Evolutionary conservation across 1,284 basidiomycete genomes (phyloP), one percentile per base, ranked within the genome.

Genomic region (Rhodotorula sp.): DNA sequence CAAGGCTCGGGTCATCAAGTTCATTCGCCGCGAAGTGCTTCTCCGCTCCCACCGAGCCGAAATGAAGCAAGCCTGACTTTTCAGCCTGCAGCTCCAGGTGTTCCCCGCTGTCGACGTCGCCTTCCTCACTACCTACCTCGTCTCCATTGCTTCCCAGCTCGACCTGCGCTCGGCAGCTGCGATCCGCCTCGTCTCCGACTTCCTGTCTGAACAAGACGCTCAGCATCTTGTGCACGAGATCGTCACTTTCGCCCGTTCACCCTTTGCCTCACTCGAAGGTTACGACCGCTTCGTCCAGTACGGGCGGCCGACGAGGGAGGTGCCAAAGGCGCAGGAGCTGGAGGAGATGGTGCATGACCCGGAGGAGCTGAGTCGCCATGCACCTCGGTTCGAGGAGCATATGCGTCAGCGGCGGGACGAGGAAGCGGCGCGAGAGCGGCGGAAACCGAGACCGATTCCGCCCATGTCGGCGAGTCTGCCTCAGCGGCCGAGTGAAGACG

Each of bases 141-240:
- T 76, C 52, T 71, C 71, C 30, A 73, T 79, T 51, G 62, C 77
- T 9, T 76, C 78, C 32, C 75, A 77, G 58, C 76, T 78, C 34
- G 76, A 76, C 52, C 67, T 80, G 5, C 64, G 74, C 8, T 71
- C 70, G 8, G 70, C 78, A 0, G 71, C 75, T 36, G 74, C 75
- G 34, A 76, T 79, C 13, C 63, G 73, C 1, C 65, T 79, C 36
- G 63, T 80, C 10, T 72, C 74, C 1, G 79, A 80, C 61, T 78
- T 80, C 56, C 46, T 80, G 11, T 74, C 76, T 0, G 67, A 67
- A 9, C 36, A 62, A 22, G 62, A 69, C 24, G 78, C 77, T 0
- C 74, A 76, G 32, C 79, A 80, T 62, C 70, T 80, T 48, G 57
- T 67, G 20, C 78, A 79, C 55, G 78, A 79, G 58, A 64, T 79